Evolutionary conservation across 768 basidiomycete genomes (phyloP).

Genomic region (Psilocybe subaeruginosa): DNA sequence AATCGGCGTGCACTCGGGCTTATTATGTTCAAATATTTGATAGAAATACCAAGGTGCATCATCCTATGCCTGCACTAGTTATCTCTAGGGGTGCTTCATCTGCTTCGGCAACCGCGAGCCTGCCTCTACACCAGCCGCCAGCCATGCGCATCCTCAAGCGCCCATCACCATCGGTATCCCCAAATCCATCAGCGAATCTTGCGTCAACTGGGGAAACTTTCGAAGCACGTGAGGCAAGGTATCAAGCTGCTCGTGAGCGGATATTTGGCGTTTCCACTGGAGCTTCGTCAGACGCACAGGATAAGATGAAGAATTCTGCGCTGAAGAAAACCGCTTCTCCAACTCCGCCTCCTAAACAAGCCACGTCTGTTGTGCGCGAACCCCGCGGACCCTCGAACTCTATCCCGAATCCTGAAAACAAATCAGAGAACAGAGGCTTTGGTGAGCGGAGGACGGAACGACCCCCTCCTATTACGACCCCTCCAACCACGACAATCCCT

Average conservation of each 20-base stretch:
- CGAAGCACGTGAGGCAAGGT: constrained; percentile 71
- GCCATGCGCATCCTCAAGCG: constrained; percentile 76
- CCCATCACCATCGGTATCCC: constrained; percentile 40
- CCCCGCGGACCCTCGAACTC: constrained; percentile 27
- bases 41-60: constrained; percentile 60
- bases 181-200: constrained; percentile 29
- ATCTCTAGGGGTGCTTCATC: constrained; percentile 35
- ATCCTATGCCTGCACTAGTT: constrained; percentile 71
- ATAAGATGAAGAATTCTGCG: constrained; percentile 11
- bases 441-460: constrained; percentile 20
- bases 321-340: constrained; percentile 4
- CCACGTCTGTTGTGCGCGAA: constrained; percentile 27
- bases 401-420: not conserved
- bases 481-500: not conserved
- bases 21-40: not conserved
- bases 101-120: constrained; percentile 35
- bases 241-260: constrained; percentile 72
- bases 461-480: constrained; percentile 4
- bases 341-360: constrained; percentile 1
- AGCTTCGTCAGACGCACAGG: constrained; percentile 2
- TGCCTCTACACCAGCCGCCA: constrained; percentile 58
- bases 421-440: constrained; percentile 25
- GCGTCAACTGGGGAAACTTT: constrained; percentile 39
- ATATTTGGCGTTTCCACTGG: constrained; percentile 56
- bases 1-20: not conserved